Conservation (phyloP, 2,329 filamentous ascomycete genomes). For the Aspergillus pseudoterreus region DNA sequence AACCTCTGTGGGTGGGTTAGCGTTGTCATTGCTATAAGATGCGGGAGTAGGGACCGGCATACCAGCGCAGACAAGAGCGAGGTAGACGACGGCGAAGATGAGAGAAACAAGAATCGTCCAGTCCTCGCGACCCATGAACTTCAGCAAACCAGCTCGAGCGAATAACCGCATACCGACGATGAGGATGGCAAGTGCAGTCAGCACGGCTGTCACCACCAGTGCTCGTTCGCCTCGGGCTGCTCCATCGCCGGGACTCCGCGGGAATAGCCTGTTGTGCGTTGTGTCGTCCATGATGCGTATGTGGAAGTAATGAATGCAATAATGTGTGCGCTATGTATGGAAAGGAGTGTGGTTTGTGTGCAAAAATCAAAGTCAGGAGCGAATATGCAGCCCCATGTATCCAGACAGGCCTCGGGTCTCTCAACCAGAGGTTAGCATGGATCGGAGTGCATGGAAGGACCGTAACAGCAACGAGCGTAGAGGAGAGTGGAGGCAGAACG, state of each 20-base stretch:
- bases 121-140: constrained; percentile 32
- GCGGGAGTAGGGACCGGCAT: constrained; percentile 8
- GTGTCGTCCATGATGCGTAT: constrained; percentile 12
- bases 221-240: constrained; percentile 22
- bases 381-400: constrained; percentile 2
- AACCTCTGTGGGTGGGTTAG: constrained; percentile 20
- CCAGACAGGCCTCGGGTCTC: constrained; percentile 2
- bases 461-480: background rate
- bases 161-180: constrained; percentile 28
- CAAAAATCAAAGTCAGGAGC: background rate
- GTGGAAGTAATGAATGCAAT: constrained; percentile 10
- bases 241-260: constrained; percentile 17
- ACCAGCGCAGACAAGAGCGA: constrained; percentile 27
- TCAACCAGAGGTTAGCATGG: constrained; percentile 3
- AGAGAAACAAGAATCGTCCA: constrained; percentile 27
- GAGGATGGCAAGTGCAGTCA: constrained; percentile 23
- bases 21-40: background rate
- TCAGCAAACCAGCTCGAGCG: constrained; percentile 26
- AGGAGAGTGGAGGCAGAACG: background rate
- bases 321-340: no score
- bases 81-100: constrained; percentile 25
- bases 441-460: constrained; percentile 6
- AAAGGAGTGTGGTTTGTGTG: background rate
- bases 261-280: constrained; percentile 12
- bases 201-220: constrained; percentile 27